Conservation (phyloP, 257 asterid genomes). For the Solanum bulbocastanum region DNA sequence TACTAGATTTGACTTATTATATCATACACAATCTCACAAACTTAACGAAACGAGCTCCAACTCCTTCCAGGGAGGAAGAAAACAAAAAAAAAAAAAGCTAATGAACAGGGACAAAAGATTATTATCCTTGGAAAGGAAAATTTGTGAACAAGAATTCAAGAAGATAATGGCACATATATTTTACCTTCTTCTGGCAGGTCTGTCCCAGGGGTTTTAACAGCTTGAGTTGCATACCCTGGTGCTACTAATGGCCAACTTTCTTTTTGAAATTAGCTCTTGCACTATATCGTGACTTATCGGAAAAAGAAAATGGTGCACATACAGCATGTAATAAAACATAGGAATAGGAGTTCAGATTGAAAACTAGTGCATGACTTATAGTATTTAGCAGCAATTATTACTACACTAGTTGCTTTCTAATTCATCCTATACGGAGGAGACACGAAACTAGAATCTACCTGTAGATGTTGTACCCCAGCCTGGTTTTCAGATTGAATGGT, state of each 20-base stretch:
- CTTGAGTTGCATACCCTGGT: no score
- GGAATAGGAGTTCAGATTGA: background rate
- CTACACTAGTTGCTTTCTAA: background rate
- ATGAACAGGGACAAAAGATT: background rate
- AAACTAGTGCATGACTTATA: background rate
- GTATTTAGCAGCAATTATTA: background rate
- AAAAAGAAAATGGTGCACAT: background rate
- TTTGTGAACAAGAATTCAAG: no score
- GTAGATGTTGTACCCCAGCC: constrained; percentile 34
- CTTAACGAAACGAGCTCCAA: background rate
- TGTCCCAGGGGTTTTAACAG: no score
- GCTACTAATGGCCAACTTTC: background rate
- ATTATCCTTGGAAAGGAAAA: background rate
- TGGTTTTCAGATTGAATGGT: constrained; percentile 34
- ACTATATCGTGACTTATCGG: background rate
- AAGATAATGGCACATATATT: no score
- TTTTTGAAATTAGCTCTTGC: background rate
- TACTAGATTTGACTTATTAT: no score
- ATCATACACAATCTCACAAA: no score
- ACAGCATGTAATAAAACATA: background rate
- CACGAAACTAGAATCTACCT: constrained; percentile 24
- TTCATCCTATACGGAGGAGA: background rate
- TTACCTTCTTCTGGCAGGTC: no score
- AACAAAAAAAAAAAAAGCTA: background rate
- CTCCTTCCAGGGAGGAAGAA: background rate